Evolutionary conservation across 768 basidiomycete genomes (phyloP), one percentile per base, ranked within the genome.

Genomic region (Termitomyces sp.): DNA sequence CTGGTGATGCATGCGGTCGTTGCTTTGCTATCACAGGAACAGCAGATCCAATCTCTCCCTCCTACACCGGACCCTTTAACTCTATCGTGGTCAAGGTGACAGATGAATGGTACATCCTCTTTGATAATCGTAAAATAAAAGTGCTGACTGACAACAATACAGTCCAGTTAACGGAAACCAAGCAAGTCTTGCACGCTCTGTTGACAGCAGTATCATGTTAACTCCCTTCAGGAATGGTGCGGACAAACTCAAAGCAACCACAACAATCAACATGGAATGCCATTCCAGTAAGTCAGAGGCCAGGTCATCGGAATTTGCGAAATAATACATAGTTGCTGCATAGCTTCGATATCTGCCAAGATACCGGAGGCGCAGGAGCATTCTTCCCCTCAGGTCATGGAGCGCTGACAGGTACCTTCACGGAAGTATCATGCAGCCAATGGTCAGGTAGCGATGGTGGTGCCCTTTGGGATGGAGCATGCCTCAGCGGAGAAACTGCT

Each of bases 291-390:
- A 65, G 82, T 68, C 38, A 3, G 32, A 29, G 25, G 11, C 49
- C 2, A 14, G 4, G 46, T 49, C 1, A 5, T 2, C 34, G 20
- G 32, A 47, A 25, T 12, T 31, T 25, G 25, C 15, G 14, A 10
- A 11, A 49, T 50, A n/a, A 29, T 14, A 10, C 25, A 60, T 43
- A 29, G 20, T 36, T 17, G 25, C 45, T 14, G 0, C 20, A 2
- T 53, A 86, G 85, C 69, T 87, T 86, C 67, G 85, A 86, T 68
- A 79, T 87, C 47, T 87, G 85, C 67, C 71, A 80, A 53, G 86
- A 86, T 61, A 84, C 83, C 10, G 83, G 85, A 50, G 83, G 81
- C 10, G 60, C 80, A 14, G 61, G 42, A 2, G 76, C 75, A 7
- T 86, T 86, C 76, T 87, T 86, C 81, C 83, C 84, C 0, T 76